Evolutionary conservation across 495 filamentous ascomycete species (phyloP), one percentile per base, ranked within the genome.

Genomic region (Tricharina praecox): DNA sequence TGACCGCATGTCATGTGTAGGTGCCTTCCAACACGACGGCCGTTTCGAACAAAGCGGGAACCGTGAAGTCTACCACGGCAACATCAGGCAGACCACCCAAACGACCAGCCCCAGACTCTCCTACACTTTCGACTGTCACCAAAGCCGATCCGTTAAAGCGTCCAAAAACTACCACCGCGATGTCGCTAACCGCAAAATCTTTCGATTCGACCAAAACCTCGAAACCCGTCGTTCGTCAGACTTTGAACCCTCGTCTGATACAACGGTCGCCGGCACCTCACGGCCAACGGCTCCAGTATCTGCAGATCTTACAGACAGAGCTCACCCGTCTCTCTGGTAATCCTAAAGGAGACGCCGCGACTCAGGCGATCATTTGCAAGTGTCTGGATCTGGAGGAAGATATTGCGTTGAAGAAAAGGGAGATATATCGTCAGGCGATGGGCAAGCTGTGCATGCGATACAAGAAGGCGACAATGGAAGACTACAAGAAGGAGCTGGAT

Each of bases 351-450:
- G 75, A 76, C 41, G 72, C 68, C 30, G 70, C 66, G 1, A 62
- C 74, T 0, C 74, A 85, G 53, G 76, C 83, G 48, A 66, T 96
- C 19, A 76, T 93, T 5, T 73, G 71, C 32, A 72, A 81, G 62
- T 79, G 84, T 1, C 66, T 95, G 2, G 85, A 95, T 51, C 77
- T 86, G 45, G 90, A 99, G 63, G 78, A 93, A 56, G 77, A 74
- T 45, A 62, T 78, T 21, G 85, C 86, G 1, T 73, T 63, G 5
- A 73, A 77, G 10, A 76, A 76, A 47, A 66, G 69, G 0, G 53
- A 65, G 16, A 76, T 95, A 51, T 96, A 99, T 55, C 66, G 68
- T 2, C 90, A 88, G 57, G 63, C 84, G 7, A 76, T 96, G 59
- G 88, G 82, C 55, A 77, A 81, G 51, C 74, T 76, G 18, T 83